Percentiles rank a stretch among this genome's conserved stretches.
phyloP scores from a whole-genome alignment of 768 basidiomycete genomes.

The Pleurotus djamor region DNA sequence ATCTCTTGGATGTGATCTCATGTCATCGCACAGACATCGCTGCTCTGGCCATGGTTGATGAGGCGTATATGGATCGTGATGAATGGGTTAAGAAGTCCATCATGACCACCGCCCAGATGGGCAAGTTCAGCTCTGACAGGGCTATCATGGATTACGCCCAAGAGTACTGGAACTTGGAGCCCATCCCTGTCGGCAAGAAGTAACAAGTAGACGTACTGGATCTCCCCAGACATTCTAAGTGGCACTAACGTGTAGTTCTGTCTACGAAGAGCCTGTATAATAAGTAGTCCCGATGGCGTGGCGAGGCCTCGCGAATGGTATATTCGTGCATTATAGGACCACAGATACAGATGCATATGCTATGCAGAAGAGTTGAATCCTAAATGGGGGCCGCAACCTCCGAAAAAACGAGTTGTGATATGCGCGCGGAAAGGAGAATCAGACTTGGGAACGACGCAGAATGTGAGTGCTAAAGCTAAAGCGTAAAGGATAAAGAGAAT shows the following conservation, averaged over 20 bases:
- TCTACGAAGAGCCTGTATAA: not conserved
- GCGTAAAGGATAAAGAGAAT: not conserved
- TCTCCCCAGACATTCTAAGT: not conserved
- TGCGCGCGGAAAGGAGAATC: not conserved
- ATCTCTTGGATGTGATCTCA: not conserved
- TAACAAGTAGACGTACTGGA: not conserved
- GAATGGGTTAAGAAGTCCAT: constrained; percentile 95
- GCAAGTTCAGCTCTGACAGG: constrained; percentile 94
- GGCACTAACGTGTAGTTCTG: too few species aligned
- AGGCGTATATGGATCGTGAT: constrained; percentile 77
- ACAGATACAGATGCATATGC: constrained; percentile 5
- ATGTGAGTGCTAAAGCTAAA: not conserved
- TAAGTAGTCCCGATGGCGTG: not conserved
- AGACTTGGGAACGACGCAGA: not conserved
- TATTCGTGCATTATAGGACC: constrained; percentile 1
- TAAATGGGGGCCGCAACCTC: not conserved
- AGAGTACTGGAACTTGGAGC: constrained; percentile 79
- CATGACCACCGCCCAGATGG: constrained; percentile 88
- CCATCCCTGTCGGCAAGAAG: not conserved
- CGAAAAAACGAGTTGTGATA: not conserved
- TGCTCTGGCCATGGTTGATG: constrained; percentile 85
- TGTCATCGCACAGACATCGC: constrained; percentile 57
- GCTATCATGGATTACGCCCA: constrained; percentile 93
- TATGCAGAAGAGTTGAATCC: not conserved
- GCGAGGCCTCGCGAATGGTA: not conserved